Base-by-base conservation (phyloP, 2,329 filamentous ascomycete genomes). In the Colletotrichum sp. region DNA sequence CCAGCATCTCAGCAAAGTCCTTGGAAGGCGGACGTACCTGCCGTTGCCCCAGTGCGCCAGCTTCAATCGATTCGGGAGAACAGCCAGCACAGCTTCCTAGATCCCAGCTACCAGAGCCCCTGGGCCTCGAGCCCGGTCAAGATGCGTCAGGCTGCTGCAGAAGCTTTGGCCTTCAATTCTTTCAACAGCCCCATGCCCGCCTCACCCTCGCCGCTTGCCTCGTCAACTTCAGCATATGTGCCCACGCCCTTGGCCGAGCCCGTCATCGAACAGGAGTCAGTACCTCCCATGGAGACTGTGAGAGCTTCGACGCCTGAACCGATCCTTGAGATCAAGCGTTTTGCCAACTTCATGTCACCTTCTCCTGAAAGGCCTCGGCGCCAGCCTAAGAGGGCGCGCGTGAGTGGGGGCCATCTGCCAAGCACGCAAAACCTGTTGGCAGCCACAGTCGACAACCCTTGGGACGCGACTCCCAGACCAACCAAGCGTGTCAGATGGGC, bases 311-410 rank as follows among this genome's bases (percentile, higher is more conserved):
- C 87, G 1, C 87, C 89, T 8, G 87, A 90, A 66, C 85, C 87
- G 16, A 86, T 86, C 6, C 84, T 90, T 34, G 87, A 87, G 0
- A 84, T 90, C 78, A 90, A 88, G 76, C 86, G 89, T 1, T 91
- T 91, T 79, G 85, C 88, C 2, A 86, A 87, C 2, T 91, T 91
- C 79, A 87, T 89, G 79, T 88, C 88, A 1, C 87, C 88, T 1
- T 89, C 89, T 0, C 87, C 89, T 1, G 83, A 86, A 55, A 83
- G 79, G n/a, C 78, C 77, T 16, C 76, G 79, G 32, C 78, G 76
- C 4, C 67, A 21, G 16, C 21, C 30, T 60, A 73, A 76, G n/a
- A 79, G 78, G 24, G 80, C 76, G 52, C 78, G 74, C 74, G 79
- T 77, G 59, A 80, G 79, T 7, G 76, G 75, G 10, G 78, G 78